A percentile compares a stretch with the other conserved stretches of the same genome.
These are phyloP conservation scores for Sutorius eximius DNA, from an alignment of 1,284 basidiomycete genomes.

Conservation along the genomic window DNA sequence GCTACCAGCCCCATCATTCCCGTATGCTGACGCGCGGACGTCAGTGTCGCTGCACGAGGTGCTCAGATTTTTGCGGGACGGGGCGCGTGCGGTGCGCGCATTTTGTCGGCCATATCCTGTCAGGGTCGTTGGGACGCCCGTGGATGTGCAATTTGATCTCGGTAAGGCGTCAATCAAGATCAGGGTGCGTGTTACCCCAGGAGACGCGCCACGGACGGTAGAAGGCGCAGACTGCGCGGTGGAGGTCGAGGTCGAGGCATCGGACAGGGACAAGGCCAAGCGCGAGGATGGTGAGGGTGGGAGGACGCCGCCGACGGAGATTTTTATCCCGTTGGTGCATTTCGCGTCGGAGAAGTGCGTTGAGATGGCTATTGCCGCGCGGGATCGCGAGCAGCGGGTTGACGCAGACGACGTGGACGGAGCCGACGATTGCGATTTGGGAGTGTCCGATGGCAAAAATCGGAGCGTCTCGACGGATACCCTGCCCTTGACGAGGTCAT, in stretches of 20 bases:
- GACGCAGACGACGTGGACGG: conserved; percentile 7
- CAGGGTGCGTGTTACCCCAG: conserved; percentile 57
- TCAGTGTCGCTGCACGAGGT: conserved; percentile 42
- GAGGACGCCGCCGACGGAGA: conserved; percentile 64
- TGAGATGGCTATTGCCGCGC: conserved; percentile 13
- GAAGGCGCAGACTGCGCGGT: not conserved
- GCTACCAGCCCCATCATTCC: conserved; percentile 15
- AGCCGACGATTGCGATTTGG: too few relatives aligned
- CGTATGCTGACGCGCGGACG: conserved; percentile 9
- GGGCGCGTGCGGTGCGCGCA: conserved; percentile 78
- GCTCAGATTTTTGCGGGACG: conserved; percentile 75
- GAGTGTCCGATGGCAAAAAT: conserved; percentile 1
- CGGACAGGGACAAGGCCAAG: conserved; percentile 19
- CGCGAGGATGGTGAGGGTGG: conserved; percentile 23
- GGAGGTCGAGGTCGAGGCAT: conserved; percentile 13
- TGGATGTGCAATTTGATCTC: conserved; percentile 77
- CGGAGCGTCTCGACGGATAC: conserved; percentile 24
- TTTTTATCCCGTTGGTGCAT: conserved; percentile 88
- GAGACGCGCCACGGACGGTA: conserved; percentile 41
- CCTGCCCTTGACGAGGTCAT: conserved; percentile 8
- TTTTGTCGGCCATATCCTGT: conserved; percentile 83
- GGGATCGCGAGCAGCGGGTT: not conserved
- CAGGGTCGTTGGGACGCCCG: conserved; percentile 68
- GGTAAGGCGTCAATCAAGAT: conserved; percentile 68
- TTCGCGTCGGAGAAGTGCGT: conserved; percentile 60